Evolutionary conservation across 1,284 basidiomycete genomes (phyloP), one percentile per base, ranked within the genome.

Genomic region (Fomitiporia mediterranea): DNA sequence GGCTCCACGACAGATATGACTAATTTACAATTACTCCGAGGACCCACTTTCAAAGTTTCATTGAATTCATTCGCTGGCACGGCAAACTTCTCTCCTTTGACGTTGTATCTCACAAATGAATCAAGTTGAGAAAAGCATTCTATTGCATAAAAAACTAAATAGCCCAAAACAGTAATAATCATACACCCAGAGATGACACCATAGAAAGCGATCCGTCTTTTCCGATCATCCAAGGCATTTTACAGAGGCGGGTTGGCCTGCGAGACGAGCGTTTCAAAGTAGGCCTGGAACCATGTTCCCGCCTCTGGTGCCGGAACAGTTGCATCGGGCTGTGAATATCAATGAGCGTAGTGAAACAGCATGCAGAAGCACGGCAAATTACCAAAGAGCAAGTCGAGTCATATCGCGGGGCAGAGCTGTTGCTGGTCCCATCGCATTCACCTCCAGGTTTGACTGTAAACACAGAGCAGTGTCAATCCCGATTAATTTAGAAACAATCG

Each of bases 271-370:
- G 71, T 73, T 67, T 74, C 68, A 68, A 84, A 84, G 74, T 79
- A 84, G 21, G 72, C 66, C 73, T 82, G 79, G 81, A 83, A 84
- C 80, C 81, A 85, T 43, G 75, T 75, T 39, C 81, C 81, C 53
- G 81, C 82, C 67, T 84, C 79, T 28, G 82, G 82, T 25, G 82
- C 79, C 57, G 79, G 79, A 60, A 75, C 69, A 28, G 69, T 65
- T 57, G 82, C 80, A 65, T 83, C 81, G 50, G 70, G 68, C 76
- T 79, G 56, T 23, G 60, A 51, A 56, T 7, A 25, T 34, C 9
- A 43, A 15, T 51, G 34, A 54, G 17, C 54, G 54, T 51, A 23
- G 53, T 48, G 27, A 32, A 25, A 46, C 30, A 17, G 51, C 2
- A 3, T 39, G 4, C 44, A 52, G 58, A 35, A 47, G 35, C 28